Evolutionary conservation across 345 rosid species (phyloP).

Genomic region (Brassica cretica): DNA sequence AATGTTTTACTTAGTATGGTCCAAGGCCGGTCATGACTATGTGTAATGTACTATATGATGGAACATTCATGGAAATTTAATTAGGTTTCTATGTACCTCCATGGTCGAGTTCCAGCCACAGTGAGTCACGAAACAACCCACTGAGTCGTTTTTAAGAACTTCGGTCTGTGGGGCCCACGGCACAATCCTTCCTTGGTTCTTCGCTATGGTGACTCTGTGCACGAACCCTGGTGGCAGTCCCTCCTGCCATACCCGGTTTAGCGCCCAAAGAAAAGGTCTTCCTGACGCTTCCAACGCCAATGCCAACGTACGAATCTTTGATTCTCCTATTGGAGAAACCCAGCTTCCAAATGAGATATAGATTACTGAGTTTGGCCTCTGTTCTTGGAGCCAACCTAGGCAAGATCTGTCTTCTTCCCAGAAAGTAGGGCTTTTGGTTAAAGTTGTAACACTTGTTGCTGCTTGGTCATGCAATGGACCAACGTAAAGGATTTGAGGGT

Average conservation of each 20-base stretch:
- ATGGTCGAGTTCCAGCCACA: slow-evolving; percentile 61
- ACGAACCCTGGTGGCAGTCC: slow-evolving; percentile 41
- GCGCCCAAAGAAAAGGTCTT: slow-evolving; percentile 67
- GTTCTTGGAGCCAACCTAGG: slow-evolving; percentile 61
- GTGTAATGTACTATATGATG: neutral
- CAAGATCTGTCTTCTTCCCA: slow-evolving; percentile 69
- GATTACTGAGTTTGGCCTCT: slow-evolving; percentile 49
- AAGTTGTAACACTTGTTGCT: neutral
- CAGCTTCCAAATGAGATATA: slow-evolving; percentile 85
- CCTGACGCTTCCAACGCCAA: slow-evolving; percentile 48
- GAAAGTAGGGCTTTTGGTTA: slow-evolving; percentile 49
- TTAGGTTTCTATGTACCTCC: slow-evolving; percentile 3
- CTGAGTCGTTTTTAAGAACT: slow-evolving; percentile 51
- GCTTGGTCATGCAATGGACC: slow-evolving; percentile 49
- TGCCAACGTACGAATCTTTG: slow-evolving; percentile 52
- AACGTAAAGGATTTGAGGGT: slow-evolving; percentile 42
- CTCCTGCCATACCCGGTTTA: slow-evolving; percentile 27
- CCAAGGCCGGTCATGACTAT: too few relatives aligned
- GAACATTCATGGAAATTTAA: neutral
- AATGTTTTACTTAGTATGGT: too few relatives aligned
- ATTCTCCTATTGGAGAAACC: slow-evolving; percentile 72
- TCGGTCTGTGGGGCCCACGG: slow-evolving; percentile 75
- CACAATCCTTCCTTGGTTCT: slow-evolving; percentile 53
- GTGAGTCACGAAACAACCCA: slow-evolving; percentile 63
- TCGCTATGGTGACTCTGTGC: slow-evolving; percentile 2